These are phyloP conservation scores for Eucalyptus fibrosa DNA, from an alignment of 345 rosid genomes.

Conservation along the genomic window DNA sequence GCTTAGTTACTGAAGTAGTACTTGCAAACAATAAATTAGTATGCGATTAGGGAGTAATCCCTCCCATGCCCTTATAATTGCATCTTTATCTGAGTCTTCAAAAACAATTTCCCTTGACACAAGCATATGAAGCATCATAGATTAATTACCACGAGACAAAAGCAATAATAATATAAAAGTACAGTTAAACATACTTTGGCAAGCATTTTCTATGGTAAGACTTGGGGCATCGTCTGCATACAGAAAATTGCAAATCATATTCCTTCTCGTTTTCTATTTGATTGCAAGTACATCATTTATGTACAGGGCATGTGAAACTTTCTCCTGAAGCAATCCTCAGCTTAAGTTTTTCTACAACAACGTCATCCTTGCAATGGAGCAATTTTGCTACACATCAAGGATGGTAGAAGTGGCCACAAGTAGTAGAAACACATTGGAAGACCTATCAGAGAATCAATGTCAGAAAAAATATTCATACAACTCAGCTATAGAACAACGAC, in stretches of 20 bases:
- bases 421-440: conserved; percentile 66
- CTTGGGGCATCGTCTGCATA: conserved; percentile 88
- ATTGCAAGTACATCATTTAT: conserved; percentile 65
- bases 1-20: background rate
- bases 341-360: conserved; percentile 40
- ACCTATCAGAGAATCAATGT: conserved; percentile 28
- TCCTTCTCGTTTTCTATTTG: conserved; percentile 53
- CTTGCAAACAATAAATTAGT: conserved; percentile 84
- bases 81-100: conserved; percentile 36
- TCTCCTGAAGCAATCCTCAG: conserved; percentile 49
- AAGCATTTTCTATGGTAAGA: conserved; percentile 79
- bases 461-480: background rate
- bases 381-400: conserved; percentile 59
- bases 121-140: background rate
- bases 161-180: background rate
- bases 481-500: too few species aligned
- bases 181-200: conserved; percentile 39
- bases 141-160: background rate
- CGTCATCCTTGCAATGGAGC: conserved; percentile 30
- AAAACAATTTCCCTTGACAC: conserved; percentile 45
- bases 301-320: conserved; percentile 64
- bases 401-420: conserved; percentile 85
- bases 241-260: conserved; percentile 59
- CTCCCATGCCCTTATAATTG: conserved; percentile 71
- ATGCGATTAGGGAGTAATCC: conserved; percentile 52